These are phyloP conservation scores for Pyronema domesticum DNA, from an alignment of 495 filamentous ascomycete genomes.

Conservation along the genomic window DNA sequence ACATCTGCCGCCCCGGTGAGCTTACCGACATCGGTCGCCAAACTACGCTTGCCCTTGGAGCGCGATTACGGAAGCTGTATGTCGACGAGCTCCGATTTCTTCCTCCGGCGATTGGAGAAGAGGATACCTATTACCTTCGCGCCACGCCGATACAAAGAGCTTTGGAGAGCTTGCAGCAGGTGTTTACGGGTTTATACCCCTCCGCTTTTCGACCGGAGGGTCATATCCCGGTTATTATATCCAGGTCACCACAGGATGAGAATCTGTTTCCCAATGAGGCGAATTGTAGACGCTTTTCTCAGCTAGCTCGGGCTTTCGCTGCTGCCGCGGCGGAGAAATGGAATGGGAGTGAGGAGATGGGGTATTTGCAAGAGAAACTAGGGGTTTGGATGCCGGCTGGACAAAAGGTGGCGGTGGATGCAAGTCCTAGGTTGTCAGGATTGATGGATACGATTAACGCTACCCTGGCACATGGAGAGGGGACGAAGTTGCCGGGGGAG, in stretches of 20 bases:
- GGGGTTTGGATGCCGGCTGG: slow-evolving; percentile 66
- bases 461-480: slow-evolving; percentile 66
- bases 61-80: slow-evolving; percentile 65
- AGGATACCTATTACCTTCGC: slow-evolving; percentile 60
- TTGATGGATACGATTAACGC: slow-evolving; percentile 90
- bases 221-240: slow-evolving; percentile 6
- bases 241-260: slow-evolving; percentile 52
- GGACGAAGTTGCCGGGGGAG: slow-evolving; percentile 56
- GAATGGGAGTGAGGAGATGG: slow-evolving; percentile 71
- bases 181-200: slow-evolving; percentile 68
- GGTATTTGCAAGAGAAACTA: slow-evolving; percentile 55
- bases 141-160: slow-evolving; percentile 1
- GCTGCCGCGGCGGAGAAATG: slow-evolving; percentile 61
- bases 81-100: slow-evolving; percentile 77
- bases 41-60: slow-evolving; percentile 65
- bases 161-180: slow-evolving; percentile 46
- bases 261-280: slow-evolving; percentile 83
- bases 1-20: slow-evolving; percentile 50
- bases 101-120: slow-evolving; percentile 27
- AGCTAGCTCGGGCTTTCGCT: slow-evolving; percentile 64
- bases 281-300: slow-evolving; percentile 67
- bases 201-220: not conserved
- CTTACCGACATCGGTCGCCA: slow-evolving; percentile 73
- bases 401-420: slow-evolving; percentile 59
- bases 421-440: slow-evolving; percentile 64